Percentiles rank a stretch among this genome's conserved stretches.
Evolutionary conservation across 139 green algal species (phyloP).

Genomic region (Volvox africanus): DNA sequence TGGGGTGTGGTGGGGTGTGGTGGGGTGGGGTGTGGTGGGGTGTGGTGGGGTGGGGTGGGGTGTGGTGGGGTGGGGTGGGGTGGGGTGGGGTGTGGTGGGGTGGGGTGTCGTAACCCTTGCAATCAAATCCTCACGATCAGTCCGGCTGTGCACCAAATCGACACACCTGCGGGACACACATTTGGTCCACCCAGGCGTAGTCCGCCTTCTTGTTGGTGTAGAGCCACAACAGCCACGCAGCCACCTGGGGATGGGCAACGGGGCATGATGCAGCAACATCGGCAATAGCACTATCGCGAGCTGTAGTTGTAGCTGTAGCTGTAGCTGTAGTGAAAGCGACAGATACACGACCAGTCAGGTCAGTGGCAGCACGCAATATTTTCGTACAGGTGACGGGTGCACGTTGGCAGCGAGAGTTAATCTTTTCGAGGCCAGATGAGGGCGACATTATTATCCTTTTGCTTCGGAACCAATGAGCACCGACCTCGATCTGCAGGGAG

Average conservation of each 20-base stretch:
- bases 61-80: too few relatives aligned
- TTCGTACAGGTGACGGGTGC: background rate
- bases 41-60: too few relatives aligned
- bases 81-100: too few relatives aligned
- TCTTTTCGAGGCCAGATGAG: background rate
- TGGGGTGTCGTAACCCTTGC: too few relatives aligned
- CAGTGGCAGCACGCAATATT: background rate
- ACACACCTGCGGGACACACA: background rate
- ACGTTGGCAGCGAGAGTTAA: background rate
- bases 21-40: too few relatives aligned
- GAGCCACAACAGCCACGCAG: conserved; percentile 7
- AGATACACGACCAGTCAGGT: background rate
- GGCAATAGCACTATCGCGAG: background rate
- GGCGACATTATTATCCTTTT: background rate
- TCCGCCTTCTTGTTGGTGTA: background rate
- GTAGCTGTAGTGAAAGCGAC: background rate
- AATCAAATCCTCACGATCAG: too few relatives aligned
- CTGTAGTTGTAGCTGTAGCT: background rate
- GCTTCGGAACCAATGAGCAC: background rate
- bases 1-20: too few relatives aligned
- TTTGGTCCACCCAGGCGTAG: conserved; percentile 1
- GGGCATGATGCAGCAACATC: background rate
- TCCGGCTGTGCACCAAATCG: too few relatives aligned
- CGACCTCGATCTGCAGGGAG: background rate
- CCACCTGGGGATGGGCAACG: background rate